These are phyloP conservation scores for Ceratocystis cacaofunesta DNA, from an alignment of 2,329 filamentous ascomycete species.

Conservation along the genomic window DNA sequence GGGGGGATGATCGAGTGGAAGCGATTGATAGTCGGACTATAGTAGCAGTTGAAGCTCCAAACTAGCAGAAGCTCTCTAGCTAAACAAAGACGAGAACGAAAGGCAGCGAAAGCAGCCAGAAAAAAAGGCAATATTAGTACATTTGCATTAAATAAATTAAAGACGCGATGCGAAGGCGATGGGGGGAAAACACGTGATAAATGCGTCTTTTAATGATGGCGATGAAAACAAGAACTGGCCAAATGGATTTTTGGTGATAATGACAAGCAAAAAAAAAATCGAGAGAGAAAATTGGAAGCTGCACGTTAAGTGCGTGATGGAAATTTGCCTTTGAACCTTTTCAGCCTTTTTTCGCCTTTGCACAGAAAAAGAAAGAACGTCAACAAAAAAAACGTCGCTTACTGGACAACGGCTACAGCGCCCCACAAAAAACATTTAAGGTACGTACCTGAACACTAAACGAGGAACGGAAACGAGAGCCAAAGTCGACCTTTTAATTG, in stretches of 20 bases:
- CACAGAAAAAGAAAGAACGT: slow-evolving; percentile 13
- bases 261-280: not conserved
- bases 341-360: slow-evolving; percentile 2
- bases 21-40: not conserved
- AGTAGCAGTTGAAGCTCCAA: not conserved
- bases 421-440: slow-evolving; percentile 7
- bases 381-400: slow-evolving; percentile 16
- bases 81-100: slow-evolving; percentile 7
- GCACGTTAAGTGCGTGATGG: slow-evolving; percentile 15
- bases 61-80: slow-evolving; percentile 6
- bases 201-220: slow-evolving; percentile 2
- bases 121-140: slow-evolving; percentile 7
- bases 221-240: slow-evolving; percentile 4
- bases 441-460: not conserved
- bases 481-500: not conserved
- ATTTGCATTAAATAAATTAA: slow-evolving; percentile 4
- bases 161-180: not conserved
- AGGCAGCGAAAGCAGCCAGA: not conserved
- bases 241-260: not conserved
- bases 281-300: slow-evolving; percentile 13
- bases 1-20: not conserved
- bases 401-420: slow-evolving; percentile 11
- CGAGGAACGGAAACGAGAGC: not conserved
- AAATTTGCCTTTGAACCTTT: slow-evolving; percentile 5
- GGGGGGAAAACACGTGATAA: not conserved